These are phyloP conservation scores for Crithidia mellificae DNA, from an alignment of 208 protist species.

Conservation along the genomic window DNA sequence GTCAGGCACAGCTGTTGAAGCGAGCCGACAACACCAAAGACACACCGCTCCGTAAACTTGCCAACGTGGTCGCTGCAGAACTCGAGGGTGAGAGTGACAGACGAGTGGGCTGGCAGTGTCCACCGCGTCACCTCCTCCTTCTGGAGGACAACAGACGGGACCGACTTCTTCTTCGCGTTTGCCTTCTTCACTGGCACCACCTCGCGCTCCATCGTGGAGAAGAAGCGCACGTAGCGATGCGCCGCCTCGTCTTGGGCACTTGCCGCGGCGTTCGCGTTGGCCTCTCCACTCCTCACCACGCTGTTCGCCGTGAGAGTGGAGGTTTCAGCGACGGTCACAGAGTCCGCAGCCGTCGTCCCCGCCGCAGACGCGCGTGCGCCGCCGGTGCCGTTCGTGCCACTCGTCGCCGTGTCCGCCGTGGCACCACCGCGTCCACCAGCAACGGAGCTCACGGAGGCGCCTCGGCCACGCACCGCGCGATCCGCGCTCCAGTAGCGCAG, in stretches of 20 bases:
- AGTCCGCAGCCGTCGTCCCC: neutral
- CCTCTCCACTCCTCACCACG: neutral
- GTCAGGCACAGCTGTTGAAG: conserved; percentile 61
- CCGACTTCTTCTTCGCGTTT: conserved; percentile 54
- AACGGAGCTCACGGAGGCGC: too few species aligned
- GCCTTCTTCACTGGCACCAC: conserved; percentile 31
- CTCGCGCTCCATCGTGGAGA: conserved; percentile 69
- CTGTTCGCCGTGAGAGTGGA: neutral
- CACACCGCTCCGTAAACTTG: conserved; percentile 33
- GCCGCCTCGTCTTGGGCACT: neutral
- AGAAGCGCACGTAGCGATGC: conserved; percentile 66
- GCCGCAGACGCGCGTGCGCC: too few species aligned
- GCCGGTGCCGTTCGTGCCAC: too few species aligned
- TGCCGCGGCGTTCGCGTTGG: neutral
- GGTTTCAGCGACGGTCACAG: neutral
- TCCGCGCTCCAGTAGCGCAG: conserved; percentile 14
- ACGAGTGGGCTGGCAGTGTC: conserved; percentile 71
- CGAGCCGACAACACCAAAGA: conserved; percentile 86
- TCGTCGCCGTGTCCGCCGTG: too few species aligned
- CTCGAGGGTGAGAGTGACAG: conserved; percentile 66
- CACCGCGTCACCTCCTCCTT: conserved; percentile 83
- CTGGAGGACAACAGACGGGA: conserved; percentile 25
- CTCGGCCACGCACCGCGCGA: too few species aligned
- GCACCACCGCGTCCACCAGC: too few species aligned
- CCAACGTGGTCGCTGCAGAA: conserved; percentile 77